Base-by-base conservation (phyloP, 805 yeast genomes). In the Myxozyma nipponensis region DNA sequence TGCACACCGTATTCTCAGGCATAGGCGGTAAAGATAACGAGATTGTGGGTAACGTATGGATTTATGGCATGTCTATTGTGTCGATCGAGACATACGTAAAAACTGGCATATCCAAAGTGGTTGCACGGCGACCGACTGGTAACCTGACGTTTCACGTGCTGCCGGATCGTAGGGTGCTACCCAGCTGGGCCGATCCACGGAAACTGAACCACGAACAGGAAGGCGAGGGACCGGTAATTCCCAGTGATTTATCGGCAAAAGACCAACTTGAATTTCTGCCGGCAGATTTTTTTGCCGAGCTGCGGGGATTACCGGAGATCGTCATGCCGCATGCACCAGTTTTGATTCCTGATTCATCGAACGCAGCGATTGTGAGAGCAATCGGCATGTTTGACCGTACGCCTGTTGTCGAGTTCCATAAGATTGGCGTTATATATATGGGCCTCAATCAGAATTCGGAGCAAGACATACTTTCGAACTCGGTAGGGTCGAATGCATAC, bases 391-490 rank as follows among this genome's bases (percentile, higher is more conserved):
- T 88, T 51, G 95, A 87, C 60, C 69, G 89, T 17, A 79, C 85
- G 1, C 95, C 96, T 0, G 81, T 83, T 4, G 84, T 84, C 3
- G 85, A 83, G 41, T 83, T 82, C 59, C 87, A 83, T 65, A 88
- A 87, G 63, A 77, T 84, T 36, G 96, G 96, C 1, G 70, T 88
- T 19, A 61, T 88, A 19, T 88, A 87, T 63, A 78, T 87, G 58
- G 91, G 81, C 0, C 81, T 79, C 0, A 77, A 78, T 7, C 96
- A 88, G 63, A 63, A 63, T 1, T 69, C 70, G 0, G 96, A 88
- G 63, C 62, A 62, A 0, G 86, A 84, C 44, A 82, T 88, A 23
- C 68, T 88, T 42, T 67, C 76, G 10, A 88, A 88, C 58, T 66
- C 71, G 36, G 61, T 62, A 3, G 95, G 95, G 0, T 84, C 95